Percentiles rank a stretch among this genome's conserved stretches.
These are phyloP conservation scores for Rosa multiflora DNA, from an alignment of 306 rosid genomes.

Conservation along the genomic window DNA sequence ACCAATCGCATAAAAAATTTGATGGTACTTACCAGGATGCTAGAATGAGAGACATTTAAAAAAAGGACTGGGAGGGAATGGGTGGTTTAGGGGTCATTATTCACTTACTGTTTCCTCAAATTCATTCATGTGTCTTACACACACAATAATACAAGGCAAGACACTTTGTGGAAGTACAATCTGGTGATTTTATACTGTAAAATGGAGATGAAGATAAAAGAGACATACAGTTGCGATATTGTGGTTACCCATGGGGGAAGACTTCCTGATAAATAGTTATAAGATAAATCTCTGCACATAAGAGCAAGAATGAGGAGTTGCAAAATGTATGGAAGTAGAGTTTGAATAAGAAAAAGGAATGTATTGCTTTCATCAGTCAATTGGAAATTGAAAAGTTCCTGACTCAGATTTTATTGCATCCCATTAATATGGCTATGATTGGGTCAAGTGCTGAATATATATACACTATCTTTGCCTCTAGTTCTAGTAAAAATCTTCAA, in stretches of 20 bases:
- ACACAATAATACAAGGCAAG: background rate
- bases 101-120: background rate
- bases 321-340: too few species aligned
- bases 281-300: slow-evolving; percentile 32
- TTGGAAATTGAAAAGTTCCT: too few species aligned
- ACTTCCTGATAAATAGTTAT: slow-evolving; percentile 22
- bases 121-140: background rate
- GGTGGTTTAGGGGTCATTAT: background rate
- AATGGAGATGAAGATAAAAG: background rate
- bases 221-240: slow-evolving; percentile 17
- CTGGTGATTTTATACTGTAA: background rate
- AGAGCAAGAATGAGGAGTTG: background rate
- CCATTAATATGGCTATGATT: too few species aligned
- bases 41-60: background rate
- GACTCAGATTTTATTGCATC: too few species aligned
- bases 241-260: slow-evolving; percentile 24
- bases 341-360: too few species aligned
- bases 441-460: too few species aligned
- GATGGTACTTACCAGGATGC: background rate
- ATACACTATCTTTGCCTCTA: too few species aligned
- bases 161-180: background rate
- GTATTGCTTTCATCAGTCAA: too few species aligned
- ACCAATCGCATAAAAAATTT: background rate
- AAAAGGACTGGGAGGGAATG: background rate
- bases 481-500: too few species aligned